Evolutionary conservation across 2,329 filamentous ascomycete species (phyloP), one percentile per base, ranked within the genome.

Genomic region (Arthrinium puccinioides): DNA sequence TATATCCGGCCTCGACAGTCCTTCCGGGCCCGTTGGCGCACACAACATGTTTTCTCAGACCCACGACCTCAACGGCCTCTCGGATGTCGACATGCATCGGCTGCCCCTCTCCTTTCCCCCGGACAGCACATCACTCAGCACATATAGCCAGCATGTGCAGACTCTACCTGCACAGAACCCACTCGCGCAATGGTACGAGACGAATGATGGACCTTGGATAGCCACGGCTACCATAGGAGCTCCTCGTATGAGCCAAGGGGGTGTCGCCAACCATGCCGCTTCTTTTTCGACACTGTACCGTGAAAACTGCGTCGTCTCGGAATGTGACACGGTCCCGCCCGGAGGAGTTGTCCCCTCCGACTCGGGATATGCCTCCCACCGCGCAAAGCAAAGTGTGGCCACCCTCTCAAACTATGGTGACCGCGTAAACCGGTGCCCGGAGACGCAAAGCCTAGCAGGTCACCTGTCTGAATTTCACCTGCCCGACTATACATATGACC

Each of bases 291-390:
- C 40, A 58, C 55, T 24, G 53, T 62, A 37, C 61, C 54, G 45
- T 37, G 55, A 48, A 11, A 44, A 40, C 36, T 24, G 46, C 27
- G 47, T 59, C 21, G 51, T 60, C 7, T 70, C 66, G 6, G 66
- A 69, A 31, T 60, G 58, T 41, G 59, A 58, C 32, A 66, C 61
- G 4, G 36, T 54, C 29, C 49, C 59, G 9, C 55, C 50, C n/a
- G n/a, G n/a, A n/a, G 44, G 45, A 14, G 46, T 44, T n/a, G 34
- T 52, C 13, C 53, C 56, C 13, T 62, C 60, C 3, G 69, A 73
- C 45, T 73, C 70, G 9, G 67, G 66, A 16, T 74, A 73, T 43
- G 66, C 57, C 8, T 64, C 64, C 35, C 60, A 59, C 38, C 47
- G 50, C 16, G 44, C 61, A 5, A 62, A 61, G 18, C 63, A 54